Evolutionary conservation across 306 rosid genomes (phyloP).

Genomic region (Quercus rubra): DNA sequence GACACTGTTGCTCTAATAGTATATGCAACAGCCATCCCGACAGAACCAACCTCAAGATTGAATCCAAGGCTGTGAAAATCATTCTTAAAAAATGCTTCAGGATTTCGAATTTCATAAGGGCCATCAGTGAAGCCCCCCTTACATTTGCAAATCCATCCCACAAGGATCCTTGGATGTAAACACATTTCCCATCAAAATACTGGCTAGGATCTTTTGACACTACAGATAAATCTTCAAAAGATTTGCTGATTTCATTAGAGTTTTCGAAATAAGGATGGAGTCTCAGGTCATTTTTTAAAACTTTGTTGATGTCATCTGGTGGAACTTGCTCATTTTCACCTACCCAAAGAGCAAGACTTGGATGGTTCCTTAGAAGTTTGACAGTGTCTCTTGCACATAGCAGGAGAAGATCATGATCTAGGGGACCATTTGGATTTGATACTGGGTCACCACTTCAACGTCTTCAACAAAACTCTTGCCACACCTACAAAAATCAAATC

Average conservation of each 20-base stretch:
- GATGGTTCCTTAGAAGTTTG: slow-evolving; percentile 86
- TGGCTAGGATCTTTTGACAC: slow-evolving; percentile 58
- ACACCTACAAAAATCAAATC: slow-evolving; percentile 57
- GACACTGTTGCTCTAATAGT: slow-evolving; percentile 94
- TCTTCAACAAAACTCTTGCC: slow-evolving; percentile 99
- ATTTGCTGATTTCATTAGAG: slow-evolving; percentile 27
- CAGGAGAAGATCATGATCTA: slow-evolving; percentile 91
- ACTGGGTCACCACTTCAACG: slow-evolving; percentile 76
- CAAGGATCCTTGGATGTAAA: slow-evolving; percentile 77
- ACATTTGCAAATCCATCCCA: slow-evolving; percentile 98
- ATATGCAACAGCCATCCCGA: slow-evolving; percentile 87
- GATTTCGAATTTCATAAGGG: slow-evolving; percentile 86
- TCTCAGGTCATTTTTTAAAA: slow-evolving; percentile 63
- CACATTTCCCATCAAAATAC: slow-evolving; percentile 81
- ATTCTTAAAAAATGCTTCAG: slow-evolving; percentile 73
- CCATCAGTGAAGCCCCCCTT: slow-evolving; percentile 78
- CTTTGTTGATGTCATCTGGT: slow-evolving; percentile 71
- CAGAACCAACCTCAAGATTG: slow-evolving; percentile 95
- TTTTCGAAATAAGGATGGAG: slow-evolving; percentile 66
- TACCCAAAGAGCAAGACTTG: slow-evolving; percentile 97
- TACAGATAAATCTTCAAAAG: slow-evolving; percentile 22
- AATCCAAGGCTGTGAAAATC: slow-evolving; percentile 62
- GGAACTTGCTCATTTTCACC: slow-evolving; percentile 98
- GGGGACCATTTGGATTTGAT: slow-evolving; percentile 68
- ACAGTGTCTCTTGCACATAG: slow-evolving; percentile 91